phyloP scores from a whole-genome alignment of 2,329 filamentous ascomycete species.

The Fusarium metavorans region DNA sequence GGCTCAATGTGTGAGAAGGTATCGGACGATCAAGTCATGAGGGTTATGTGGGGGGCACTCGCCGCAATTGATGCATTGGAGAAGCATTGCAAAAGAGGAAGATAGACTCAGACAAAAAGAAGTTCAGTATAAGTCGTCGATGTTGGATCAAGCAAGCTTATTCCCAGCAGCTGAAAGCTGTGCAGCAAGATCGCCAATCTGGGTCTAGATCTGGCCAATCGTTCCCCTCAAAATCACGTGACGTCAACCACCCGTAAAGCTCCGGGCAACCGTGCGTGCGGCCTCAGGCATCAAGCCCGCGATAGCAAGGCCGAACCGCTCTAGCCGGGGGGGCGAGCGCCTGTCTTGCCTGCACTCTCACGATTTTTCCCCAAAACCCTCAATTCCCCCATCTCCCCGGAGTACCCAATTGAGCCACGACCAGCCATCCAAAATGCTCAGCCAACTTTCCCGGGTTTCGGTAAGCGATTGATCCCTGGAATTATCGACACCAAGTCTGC shows the following conservation, averaged over 20 bases:
- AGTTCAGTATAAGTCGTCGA: neutral
- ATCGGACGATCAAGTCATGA: neutral
- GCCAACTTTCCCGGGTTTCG: constrained; percentile 66
- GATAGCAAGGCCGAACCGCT: constrained; percentile 39
- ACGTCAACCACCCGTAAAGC: constrained; percentile 11
- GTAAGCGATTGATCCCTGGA: constrained; percentile 55
- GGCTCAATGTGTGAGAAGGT: neutral
- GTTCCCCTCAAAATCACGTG: constrained; percentile 12
- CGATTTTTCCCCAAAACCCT: constrained; percentile 55
- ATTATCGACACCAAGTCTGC: neutral
- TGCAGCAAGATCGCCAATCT: constrained; percentile 10
- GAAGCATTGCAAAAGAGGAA: neutral
- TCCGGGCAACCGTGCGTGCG: constrained; percentile 16
- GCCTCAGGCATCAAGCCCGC: constrained; percentile 33
- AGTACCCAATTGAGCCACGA: constrained; percentile 61
- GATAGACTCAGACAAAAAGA: neutral
- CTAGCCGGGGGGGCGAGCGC: constrained; percentile 42
- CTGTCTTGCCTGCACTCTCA: constrained; percentile 44
- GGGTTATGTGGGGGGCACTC: neutral
- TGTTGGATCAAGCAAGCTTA: neutral
- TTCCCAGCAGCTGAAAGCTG: neutral
- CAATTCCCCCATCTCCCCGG: constrained; percentile 49
- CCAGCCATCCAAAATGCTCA: constrained; percentile 65
- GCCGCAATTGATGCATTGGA: neutral
- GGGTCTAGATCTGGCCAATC: constrained; percentile 23